phyloP scores from a whole-genome alignment of 2,329 filamentous ascomycete genomes.

The Trichoderma guizhouense region DNA sequence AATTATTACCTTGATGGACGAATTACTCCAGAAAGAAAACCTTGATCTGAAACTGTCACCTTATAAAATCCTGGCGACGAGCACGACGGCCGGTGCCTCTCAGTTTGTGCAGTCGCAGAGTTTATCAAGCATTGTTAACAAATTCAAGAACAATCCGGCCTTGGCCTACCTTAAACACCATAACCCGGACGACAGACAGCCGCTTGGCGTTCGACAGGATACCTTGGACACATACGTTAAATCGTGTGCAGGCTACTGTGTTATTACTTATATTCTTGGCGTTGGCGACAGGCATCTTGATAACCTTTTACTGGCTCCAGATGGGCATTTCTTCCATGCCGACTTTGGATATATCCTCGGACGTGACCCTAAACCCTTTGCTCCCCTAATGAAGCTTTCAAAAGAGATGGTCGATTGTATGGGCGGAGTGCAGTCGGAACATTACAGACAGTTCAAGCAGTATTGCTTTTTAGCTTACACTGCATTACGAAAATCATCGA shows the following conservation, averaged over 20 bases:
- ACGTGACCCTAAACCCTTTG: slow-evolving; percentile 94
- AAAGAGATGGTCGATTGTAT: slow-evolving; percentile 99
- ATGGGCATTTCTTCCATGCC: slow-evolving; percentile 95
- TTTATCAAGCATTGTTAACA: slow-evolving; percentile 77
- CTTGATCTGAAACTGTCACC: slow-evolving; percentile 91
- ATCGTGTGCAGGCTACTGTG: slow-evolving; percentile 95
- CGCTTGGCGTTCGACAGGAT: slow-evolving; percentile 84
- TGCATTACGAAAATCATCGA: slow-evolving; percentile 82
- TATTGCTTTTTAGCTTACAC: slow-evolving; percentile 96
- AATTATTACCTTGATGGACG: slow-evolving; percentile 97
- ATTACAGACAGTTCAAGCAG: slow-evolving; percentile 87
- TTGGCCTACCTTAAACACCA: slow-evolving; percentile 83
- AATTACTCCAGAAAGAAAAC: slow-evolving; percentile 91
- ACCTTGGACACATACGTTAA: slow-evolving; percentile 93
- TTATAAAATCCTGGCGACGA: slow-evolving; percentile 94
- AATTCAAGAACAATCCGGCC: slow-evolving; percentile 71
- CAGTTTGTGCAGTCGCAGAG: slow-evolving; percentile 89
- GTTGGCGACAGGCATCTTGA: slow-evolving; percentile 95
- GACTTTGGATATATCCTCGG: slow-evolving; percentile 98
- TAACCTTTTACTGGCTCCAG: slow-evolving; percentile 85
- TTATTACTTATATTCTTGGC: slow-evolving; percentile 95
- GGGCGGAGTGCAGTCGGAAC: slow-evolving; percentile 76
- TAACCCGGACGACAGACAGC: slow-evolving; percentile 79
- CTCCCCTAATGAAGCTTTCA: slow-evolving; percentile 92
- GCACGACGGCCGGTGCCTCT: slow-evolving; percentile 81